A percentile compares a stretch with the other conserved stretches of the same genome.
phyloP scores from a whole-genome alignment of 768 basidiomycete genomes.

The Chalciporus chontae region DNA sequence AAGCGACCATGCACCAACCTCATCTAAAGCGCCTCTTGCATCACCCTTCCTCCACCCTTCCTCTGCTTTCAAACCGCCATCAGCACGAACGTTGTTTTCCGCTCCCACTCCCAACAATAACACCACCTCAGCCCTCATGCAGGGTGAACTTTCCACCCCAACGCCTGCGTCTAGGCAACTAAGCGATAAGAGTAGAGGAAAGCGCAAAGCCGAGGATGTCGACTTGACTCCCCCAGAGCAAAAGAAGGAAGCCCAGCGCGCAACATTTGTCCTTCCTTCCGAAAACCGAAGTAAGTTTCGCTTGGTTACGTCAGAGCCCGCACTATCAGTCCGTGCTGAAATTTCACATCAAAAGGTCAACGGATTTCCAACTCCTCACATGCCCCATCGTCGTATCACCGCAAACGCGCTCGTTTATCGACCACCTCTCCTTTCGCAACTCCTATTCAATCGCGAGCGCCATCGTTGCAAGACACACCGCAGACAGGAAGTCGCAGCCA shows the following conservation, averaged over 20 bases:
- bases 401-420: slow-evolving; percentile 66
- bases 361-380: slow-evolving; percentile 52
- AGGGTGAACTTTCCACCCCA: slow-evolving; percentile 30
- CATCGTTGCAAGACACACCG: slow-evolving; percentile 28
- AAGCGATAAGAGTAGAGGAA: slow-evolving; percentile 46
- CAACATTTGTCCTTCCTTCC: slow-evolving; percentile 58
- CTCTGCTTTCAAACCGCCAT: slow-evolving; percentile 15
- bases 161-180: slow-evolving; percentile 30
- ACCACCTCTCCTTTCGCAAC: slow-evolving; percentile 33
- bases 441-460: slow-evolving; percentile 29
- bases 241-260: slow-evolving; percentile 43
- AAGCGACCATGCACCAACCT: slow-evolving; percentile 16
- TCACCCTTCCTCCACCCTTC: slow-evolving; percentile 11
- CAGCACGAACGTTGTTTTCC: slow-evolving; percentile 15
- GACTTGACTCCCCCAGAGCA: slow-evolving; percentile 67
- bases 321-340: slow-evolving; percentile 24
- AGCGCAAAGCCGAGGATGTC: slow-evolving; percentile 74
- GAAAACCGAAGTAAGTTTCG: slow-evolving; percentile 55
- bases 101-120: slow-evolving; percentile 9
- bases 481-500: slow-evolving; percentile 13
- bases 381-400: slow-evolving; percentile 70
- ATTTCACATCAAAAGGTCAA: slow-evolving; percentile 39
- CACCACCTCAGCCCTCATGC: slow-evolving; percentile 10
- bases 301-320: slow-evolving; percentile 17
- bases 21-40: slow-evolving; percentile 7